Base-by-base conservation (phyloP, 2,329 filamentous ascomycete genomes). In the Zymoseptoria tritici region DNA sequence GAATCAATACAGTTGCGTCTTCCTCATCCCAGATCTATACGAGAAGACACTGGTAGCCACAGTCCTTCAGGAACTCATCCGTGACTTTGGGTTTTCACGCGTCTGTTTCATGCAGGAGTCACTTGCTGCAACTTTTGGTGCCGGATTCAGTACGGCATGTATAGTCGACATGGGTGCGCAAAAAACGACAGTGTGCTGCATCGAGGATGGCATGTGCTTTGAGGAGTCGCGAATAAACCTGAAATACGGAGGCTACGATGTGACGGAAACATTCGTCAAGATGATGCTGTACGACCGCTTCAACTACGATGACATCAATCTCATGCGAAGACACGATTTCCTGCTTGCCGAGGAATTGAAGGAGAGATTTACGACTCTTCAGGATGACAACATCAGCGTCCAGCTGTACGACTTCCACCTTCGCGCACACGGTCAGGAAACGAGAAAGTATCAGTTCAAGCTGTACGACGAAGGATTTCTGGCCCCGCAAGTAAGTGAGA, bases 251-350 rank as follows among this genome's bases (percentile, higher is more conserved):
- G 94, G 94, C 1, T 86, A 83, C 68, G 94, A 99, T 74, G 89
- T 97, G 46, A 97, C 94, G 0, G 91, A 96, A 68, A 89, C 90
- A 0, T 97, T 99, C 70, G 83, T 96, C 73, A 96, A 94, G 77
- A 97, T 97, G 93, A 91, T 97, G 88, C 84, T 99, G 2, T 91
- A 89, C 75, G 92, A 97, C 73, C 89, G 94, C 69, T 97, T 99
- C 68, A 93, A 95, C 4, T 99, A 99, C 73, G 83, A 88, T 54
- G 92, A 97, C 20, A 95, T 99, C 76, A 96, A 99, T 71, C 80
- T 99, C 26, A 87, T 85, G 73, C 84, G 91, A 57, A 85, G 94
- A 54, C 95, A 97, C 70, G 94, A 99, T 73, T 97, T 93, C 67
- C 77, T 97, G 46, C 81, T 99, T 22, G 93, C 93, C 1, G 94